Percentiles rank a stretch among this genome's conserved stretches.
These are phyloP conservation scores for Acorus gramineus DNA, from an alignment of 106 monocot genomes.

Conservation along the genomic window DNA sequence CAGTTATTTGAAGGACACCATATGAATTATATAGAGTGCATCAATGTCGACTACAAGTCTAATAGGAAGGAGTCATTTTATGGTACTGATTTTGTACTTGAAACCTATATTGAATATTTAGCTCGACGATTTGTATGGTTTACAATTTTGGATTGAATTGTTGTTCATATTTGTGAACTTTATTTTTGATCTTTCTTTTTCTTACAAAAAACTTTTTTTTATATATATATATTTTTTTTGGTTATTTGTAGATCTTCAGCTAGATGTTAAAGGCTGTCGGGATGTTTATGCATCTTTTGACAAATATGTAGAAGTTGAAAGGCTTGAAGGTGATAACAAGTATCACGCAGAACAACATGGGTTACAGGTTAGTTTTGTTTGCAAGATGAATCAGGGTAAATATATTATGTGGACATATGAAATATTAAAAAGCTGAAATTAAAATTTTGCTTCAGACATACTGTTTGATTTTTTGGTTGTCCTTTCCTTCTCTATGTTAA, in stretches of 20 bases:
- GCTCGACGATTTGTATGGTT: background rate
- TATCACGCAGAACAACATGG: constrained; percentile 90
- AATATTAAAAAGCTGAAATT: no score
- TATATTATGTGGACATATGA: no score
- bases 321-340: constrained; percentile 89
- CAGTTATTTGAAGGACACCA: constrained; percentile 76
- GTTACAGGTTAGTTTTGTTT: constrained; percentile 48
- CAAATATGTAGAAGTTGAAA: constrained; percentile 92
- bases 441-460: no score
- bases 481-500: background rate
- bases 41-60: constrained; percentile 73
- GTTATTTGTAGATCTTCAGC: constrained; percentile 55
- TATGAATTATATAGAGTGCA: constrained; percentile 84
- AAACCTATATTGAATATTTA: background rate
- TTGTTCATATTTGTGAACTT: background rate
- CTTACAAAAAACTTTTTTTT: background rate
- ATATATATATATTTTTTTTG: background rate
- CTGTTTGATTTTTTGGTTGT: no score
- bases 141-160: no score
- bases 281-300: constrained; percentile 98
- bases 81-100: constrained; percentile 23
- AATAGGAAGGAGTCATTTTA: constrained; percentile 74
- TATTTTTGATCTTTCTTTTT: background rate
- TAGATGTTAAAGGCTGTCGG: constrained; percentile 91
- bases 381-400: background rate